A percentile compares a stretch with the other conserved stretches of the same genome.
These are phyloP conservation scores for Wickerhamiella nectarea DNA, from an alignment of 805 yeast genomes.

Conservation along the genomic window DNA sequence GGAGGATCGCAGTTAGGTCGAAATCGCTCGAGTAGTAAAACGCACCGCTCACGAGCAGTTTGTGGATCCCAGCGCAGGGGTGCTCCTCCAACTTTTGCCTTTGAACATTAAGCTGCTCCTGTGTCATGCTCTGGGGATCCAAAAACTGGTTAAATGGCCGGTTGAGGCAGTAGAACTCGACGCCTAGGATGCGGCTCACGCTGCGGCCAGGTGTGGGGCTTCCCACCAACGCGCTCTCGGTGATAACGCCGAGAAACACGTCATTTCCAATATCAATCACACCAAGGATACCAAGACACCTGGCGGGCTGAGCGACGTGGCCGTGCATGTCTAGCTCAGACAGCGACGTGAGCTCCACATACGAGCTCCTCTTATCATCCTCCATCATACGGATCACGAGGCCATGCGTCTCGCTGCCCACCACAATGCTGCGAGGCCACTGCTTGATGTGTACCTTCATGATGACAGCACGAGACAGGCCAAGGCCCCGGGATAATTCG, in stretches of 20 bases:
- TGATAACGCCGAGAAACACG: conserved; percentile 64
- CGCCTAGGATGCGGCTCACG: conserved; percentile 66
- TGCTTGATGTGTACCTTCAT: conserved; percentile 55
- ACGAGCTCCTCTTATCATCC: conserved; percentile 15
- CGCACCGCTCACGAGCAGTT: conserved; percentile 71
- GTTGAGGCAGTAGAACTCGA: conserved; percentile 72
- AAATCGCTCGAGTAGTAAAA: conserved; percentile 87
- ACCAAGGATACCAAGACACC: conserved; percentile 52
- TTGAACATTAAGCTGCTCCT: conserved; percentile 16
- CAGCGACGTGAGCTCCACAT: conserved; percentile 35
- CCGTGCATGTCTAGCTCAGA: conserved; percentile 28
- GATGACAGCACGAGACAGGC: neutral
- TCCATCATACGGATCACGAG: conserved; percentile 33
- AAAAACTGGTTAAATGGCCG: conserved; percentile 67
- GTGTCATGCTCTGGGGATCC: conserved; percentile 46
- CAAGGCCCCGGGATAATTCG: too few species aligned
- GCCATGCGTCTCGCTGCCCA: conserved; percentile 45
- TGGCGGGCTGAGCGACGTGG: conserved; percentile 30
- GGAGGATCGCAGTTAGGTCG: conserved; percentile 80
- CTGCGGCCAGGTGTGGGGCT: conserved; percentile 67
- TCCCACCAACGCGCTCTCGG: conserved; percentile 67
- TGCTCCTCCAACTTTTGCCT: conserved; percentile 33
- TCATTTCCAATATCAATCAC: conserved; percentile 55
- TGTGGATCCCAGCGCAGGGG: conserved; percentile 71
- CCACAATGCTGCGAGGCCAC: conserved; percentile 54